Percentiles rank a stretch among this genome's conserved stretches.
Evolutionary conservation across 805 yeast genomes (phyloP).

Genomic region (Ogataea glucozyma): DNA sequence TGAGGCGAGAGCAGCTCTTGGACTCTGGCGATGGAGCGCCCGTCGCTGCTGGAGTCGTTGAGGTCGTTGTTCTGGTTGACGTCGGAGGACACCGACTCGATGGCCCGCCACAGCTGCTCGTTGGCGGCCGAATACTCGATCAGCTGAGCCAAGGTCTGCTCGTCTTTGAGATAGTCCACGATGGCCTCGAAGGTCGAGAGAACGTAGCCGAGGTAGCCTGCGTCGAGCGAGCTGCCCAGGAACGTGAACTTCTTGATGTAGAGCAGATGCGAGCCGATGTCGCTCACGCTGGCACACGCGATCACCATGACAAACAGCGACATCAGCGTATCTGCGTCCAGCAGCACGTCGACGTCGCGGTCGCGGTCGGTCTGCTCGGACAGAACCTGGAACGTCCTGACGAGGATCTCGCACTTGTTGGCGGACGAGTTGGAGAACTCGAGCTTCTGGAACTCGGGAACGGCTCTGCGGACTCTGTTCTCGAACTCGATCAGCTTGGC

Average conservation of each 20-base stretch:
- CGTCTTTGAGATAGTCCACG: slow-evolving; percentile 55
- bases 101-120: slow-evolving; percentile 51
- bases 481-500: slow-evolving; percentile 35
- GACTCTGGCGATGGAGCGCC: slow-evolving; percentile 14
- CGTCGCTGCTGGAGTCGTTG: slow-evolving; percentile 24
- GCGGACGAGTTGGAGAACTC: slow-evolving; percentile 46
- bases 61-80: slow-evolving; percentile 18
- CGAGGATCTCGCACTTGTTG: slow-evolving; percentile 49
- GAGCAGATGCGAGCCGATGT: slow-evolving; percentile 61
- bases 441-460: slow-evolving; percentile 50
- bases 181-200: slow-evolving; percentile 85
- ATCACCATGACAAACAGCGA: slow-evolving; percentile 73
- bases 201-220: slow-evolving; percentile 74
- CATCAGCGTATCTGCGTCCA: slow-evolving; percentile 82
- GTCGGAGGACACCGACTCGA: slow-evolving; percentile 37
- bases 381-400: slow-evolving; percentile 52
- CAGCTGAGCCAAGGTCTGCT: slow-evolving; percentile 40
- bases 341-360: slow-evolving; percentile 27
- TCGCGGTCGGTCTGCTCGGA: slow-evolving; percentile 31
- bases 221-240: slow-evolving; percentile 40
- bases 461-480: slow-evolving; percentile 51
- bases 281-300: slow-evolving; percentile 56
- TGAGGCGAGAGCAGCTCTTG: slow-evolving; percentile 17
- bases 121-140: slow-evolving; percentile 47
- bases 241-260: slow-evolving; percentile 65